Conservation (phyloP, 2,329 filamentous ascomycete species). For the Pleomassaria siparia region DNA sequence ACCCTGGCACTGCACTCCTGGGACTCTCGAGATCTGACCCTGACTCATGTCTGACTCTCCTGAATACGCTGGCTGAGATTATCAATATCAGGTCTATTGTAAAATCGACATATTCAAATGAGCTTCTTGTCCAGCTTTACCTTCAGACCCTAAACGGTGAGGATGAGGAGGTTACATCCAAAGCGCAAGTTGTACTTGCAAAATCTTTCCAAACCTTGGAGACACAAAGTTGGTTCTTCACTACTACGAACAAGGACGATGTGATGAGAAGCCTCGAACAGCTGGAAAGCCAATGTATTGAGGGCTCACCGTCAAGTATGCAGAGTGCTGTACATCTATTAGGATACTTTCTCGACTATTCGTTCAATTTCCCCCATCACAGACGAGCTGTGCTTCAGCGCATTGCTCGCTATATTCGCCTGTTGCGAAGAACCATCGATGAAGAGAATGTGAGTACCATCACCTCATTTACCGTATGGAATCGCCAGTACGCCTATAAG, state of each 20-base stretch:
- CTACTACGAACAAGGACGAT: constrained; percentile 13
- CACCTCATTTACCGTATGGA: too few relatives aligned
- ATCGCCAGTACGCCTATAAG: too few relatives aligned
- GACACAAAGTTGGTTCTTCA: constrained; percentile 18
- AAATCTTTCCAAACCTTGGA: constrained; percentile 13
- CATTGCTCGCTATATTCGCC: constrained; percentile 29
- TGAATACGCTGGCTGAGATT: constrained; percentile 26
- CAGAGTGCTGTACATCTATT: constrained; percentile 34
- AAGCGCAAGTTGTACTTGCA: constrained; percentile 31
- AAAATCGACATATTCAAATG: constrained; percentile 17
- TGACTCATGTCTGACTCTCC: constrained; percentile 8
- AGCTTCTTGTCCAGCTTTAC: constrained; percentile 26
- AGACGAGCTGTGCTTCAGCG: constrained; percentile 7
- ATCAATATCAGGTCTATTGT: constrained; percentile 11
- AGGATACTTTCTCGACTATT: constrained; percentile 35
- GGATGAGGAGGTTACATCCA: constrained; percentile 32
- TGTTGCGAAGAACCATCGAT: constrained; percentile 31
- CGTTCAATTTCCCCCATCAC: constrained; percentile 14
- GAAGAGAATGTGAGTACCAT: constrained; percentile 34
- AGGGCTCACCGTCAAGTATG: constrained; percentile 31
- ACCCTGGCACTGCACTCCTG: neutral
- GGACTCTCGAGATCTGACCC: neutral
- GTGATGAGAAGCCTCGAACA: constrained; percentile 18
- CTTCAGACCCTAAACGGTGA: constrained; percentile 16
- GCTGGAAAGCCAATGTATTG: constrained; percentile 31